Percentiles rank a stretch among this genome's conserved stretches.
Conservation (phyloP, 2,329 filamentous ascomycete species). For the Aspergillus sp. region DNA sequence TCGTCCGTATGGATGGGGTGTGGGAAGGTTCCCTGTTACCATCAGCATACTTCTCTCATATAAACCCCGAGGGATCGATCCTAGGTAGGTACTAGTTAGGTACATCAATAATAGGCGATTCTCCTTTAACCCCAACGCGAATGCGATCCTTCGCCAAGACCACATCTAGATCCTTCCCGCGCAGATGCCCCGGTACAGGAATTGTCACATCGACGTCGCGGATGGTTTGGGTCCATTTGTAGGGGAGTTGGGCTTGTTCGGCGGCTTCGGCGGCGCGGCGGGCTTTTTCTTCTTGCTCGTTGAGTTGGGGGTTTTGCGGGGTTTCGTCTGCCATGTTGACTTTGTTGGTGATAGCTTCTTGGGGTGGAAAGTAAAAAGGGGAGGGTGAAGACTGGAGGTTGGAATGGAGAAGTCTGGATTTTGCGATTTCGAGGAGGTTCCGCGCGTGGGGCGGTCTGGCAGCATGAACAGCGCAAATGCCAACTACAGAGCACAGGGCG, state of each 20-base stretch:
- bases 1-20: conserved; percentile 75
- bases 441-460: background rate
- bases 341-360: conserved; percentile 1
- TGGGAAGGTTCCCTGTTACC: conserved; percentile 67
- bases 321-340: conserved; percentile 25
- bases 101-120: conserved; percentile 76
- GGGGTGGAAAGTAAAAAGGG: background rate
- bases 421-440: conserved; percentile 2
- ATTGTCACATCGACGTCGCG: conserved; percentile 75
- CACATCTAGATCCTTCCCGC: conserved; percentile 74
- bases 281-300: conserved; percentile 48
- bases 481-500: background rate
- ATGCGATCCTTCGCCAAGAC: conserved; percentile 72
- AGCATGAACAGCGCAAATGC: background rate
- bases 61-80: background rate
- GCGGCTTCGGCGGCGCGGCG: conserved; percentile 64
- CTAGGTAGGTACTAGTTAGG: background rate
- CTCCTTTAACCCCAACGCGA: conserved; percentile 76
- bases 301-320: conserved; percentile 36
- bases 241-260: conserved; percentile 85
- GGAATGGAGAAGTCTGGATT: no score
- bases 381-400: background rate
- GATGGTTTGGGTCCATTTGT: conserved; percentile 96
- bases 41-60: conserved; percentile 2
- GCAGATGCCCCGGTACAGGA: conserved; percentile 70